phyloP scores from a whole-genome alignment of 2,329 filamentous ascomycete genomes.

The Aureobasidium sp. region DNA sequence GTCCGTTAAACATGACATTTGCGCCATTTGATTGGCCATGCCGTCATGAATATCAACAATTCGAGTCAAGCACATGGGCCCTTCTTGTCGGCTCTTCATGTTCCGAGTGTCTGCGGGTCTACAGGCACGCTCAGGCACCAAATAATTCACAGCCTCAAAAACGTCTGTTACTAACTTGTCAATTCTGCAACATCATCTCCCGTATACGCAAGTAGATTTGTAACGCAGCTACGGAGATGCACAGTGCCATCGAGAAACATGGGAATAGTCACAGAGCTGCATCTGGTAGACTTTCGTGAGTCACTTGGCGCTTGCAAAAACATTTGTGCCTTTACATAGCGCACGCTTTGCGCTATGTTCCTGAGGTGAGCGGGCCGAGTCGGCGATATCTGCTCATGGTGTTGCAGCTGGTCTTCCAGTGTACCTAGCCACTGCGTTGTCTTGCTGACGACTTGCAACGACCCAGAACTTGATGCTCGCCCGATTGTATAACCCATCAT shows the following conservation, averaged over 20 bases:
- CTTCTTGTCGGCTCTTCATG: not conserved
- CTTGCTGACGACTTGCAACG: not conserved
- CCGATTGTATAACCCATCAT: not conserved
- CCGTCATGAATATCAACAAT: not conserved
- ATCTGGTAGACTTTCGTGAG: too few relatives aligned
- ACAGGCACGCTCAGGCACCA: not conserved
- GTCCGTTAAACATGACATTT: not conserved
- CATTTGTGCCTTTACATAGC: too few relatives aligned
- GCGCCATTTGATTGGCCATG: not conserved
- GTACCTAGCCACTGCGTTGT: not conserved
- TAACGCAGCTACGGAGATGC: too few relatives aligned
- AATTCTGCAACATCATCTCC: not conserved
- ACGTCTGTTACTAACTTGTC: not conserved
- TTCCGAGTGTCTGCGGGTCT: not conserved
- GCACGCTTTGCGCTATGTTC: too few relatives aligned
- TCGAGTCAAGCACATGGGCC: not conserved
- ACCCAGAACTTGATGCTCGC: not conserved
- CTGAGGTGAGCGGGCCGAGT: too few relatives aligned
- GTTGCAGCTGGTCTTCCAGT: not conserved
- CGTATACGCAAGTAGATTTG: too few relatives aligned
- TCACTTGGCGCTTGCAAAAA: too few relatives aligned
- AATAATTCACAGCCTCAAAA: not conserved
- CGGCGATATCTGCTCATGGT: too few relatives aligned
- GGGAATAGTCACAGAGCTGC: too few relatives aligned
- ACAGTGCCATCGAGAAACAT: too few relatives aligned